Evolutionary conservation across 2,329 filamentous ascomycete species (phyloP).

Genomic region (Sclerotinia borealis): DNA sequence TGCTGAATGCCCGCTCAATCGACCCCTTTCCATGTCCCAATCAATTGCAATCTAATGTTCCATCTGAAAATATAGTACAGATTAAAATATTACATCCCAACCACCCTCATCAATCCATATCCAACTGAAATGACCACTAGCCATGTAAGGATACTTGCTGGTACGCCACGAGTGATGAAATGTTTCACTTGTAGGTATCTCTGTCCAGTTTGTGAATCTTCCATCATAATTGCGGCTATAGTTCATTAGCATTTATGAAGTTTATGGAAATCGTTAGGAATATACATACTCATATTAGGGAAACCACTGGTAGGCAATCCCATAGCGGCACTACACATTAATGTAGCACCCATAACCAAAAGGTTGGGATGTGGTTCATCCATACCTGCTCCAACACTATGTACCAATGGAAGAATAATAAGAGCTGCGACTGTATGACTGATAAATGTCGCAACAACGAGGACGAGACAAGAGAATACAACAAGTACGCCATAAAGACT

Average conservation of each 20-base stretch:
- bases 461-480: slow-evolving; percentile 76
- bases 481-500: slow-evolving; percentile 81
- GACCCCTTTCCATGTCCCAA: background rate
- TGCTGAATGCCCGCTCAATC: background rate
- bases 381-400: slow-evolving; percentile 79
- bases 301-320: slow-evolving; percentile 92
- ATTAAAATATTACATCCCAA: slow-evolving; percentile 21
- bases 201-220: slow-evolving; percentile 84
- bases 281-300: slow-evolving; percentile 93
- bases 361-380: slow-evolving; percentile 87
- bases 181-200: slow-evolving; percentile 88
- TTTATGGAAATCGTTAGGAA: background rate
- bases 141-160: slow-evolving; percentile 76
- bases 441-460: slow-evolving; percentile 96
- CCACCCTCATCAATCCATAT: slow-evolving; percentile 74
- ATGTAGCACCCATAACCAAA: slow-evolving; percentile 85
- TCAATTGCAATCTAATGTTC: background rate
- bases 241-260: slow-evolving; percentile 16
- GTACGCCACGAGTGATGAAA: slow-evolving; percentile 90
- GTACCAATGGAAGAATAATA: slow-evolving; percentile 87
- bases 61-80: background rate
- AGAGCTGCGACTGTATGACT: slow-evolving; percentile 93
- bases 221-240: slow-evolving; percentile 96
- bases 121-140: slow-evolving; percentile 80
- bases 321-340: slow-evolving; percentile 99